Evolutionary conservation across 1,284 basidiomycete species (phyloP), one percentile per base, ranked within the genome.

Genomic region (Pseudozyma sp.): DNA sequence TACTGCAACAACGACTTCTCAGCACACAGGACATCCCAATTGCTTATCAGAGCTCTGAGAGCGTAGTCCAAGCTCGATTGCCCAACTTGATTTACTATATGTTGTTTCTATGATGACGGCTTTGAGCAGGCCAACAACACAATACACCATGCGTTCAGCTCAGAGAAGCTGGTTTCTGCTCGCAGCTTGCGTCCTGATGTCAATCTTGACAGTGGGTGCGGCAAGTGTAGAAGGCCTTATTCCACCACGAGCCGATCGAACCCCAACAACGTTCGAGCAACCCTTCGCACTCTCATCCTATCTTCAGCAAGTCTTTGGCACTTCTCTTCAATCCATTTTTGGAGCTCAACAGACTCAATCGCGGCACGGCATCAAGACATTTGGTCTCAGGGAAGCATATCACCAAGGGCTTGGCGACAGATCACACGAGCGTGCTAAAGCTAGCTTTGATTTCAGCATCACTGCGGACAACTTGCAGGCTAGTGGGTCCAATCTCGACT

Each of bases 331-430:
- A 9, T 50, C 61, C 0, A 45, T 50, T 5, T 50, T 58, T 8
- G 34, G 34, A 12, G 11, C 35, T 11, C 31, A 49, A 9, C 44
- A 50, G 25, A 25, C 12, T 21, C 38, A 35, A 18, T 25, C 39
- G 4, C 19, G 34, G 11, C n/a, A 39, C 19, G 43, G 50, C 13
- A 18, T 53, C 50, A 71, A 72, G 51, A 54, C 61, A 0, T 70
- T 76, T 19, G 70, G 70, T 1, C 42, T 76, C n/a, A 50, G 70
- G 12, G 63, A 72, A 50, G 74, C 74, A 8, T 76, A 70, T 19
- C 74, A 76, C 45, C 70, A 67, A 35, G 74, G 74, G 7, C 36
- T 76, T 12, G 62, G 59, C 18, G 66, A 64, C 54, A 66, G 70
- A 39, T 43, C 74, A 31, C 53, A 72, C 35, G 40, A 72, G 34